These are phyloP conservation scores for Cicer pinnatifidum DNA, from an alignment of 306 rosid species.

Conservation along the genomic window DNA sequence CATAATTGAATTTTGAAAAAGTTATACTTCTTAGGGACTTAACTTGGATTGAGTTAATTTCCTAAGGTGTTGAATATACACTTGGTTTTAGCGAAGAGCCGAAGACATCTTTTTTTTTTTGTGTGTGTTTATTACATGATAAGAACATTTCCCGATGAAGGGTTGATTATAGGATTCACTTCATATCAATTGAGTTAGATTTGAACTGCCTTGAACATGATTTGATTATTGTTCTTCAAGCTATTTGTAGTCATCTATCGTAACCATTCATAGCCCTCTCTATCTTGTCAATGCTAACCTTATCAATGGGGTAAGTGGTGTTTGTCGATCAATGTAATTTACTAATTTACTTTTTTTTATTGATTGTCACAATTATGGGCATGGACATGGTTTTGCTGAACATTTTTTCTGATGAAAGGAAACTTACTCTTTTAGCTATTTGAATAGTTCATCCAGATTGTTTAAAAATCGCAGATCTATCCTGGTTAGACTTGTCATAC, in stretches of 20 bases:
- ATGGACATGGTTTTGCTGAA: background rate
- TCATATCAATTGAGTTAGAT: background rate
- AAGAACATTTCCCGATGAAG: background rate
- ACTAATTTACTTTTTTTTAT: background rate
- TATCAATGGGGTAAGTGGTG: background rate
- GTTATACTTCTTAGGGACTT: constrained; percentile 7
- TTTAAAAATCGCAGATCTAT: background rate
- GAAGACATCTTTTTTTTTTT: background rate
- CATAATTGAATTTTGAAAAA: background rate
- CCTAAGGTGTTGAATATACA: background rate
- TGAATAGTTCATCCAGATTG: constrained; percentile 3
- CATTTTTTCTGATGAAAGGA: background rate
- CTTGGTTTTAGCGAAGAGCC: background rate
- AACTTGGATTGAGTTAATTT: background rate
- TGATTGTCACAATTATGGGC: constrained; percentile 13
- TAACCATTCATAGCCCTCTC: background rate
- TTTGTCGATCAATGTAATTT: constrained; percentile 8
- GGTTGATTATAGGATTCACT: background rate
- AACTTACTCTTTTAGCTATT: constrained; percentile 21
- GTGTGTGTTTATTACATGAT: background rate
- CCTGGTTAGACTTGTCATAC: background rate
- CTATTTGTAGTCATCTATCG: background rate
- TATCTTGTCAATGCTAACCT: background rate
- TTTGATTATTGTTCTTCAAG: background rate
- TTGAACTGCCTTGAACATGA: background rate